A percentile compares a stretch with the other conserved stretches of the same genome.
phyloP scores from a whole-genome alignment of 2,329 filamentous ascomycete genomes.

The Diaporthe sp. region DNA sequence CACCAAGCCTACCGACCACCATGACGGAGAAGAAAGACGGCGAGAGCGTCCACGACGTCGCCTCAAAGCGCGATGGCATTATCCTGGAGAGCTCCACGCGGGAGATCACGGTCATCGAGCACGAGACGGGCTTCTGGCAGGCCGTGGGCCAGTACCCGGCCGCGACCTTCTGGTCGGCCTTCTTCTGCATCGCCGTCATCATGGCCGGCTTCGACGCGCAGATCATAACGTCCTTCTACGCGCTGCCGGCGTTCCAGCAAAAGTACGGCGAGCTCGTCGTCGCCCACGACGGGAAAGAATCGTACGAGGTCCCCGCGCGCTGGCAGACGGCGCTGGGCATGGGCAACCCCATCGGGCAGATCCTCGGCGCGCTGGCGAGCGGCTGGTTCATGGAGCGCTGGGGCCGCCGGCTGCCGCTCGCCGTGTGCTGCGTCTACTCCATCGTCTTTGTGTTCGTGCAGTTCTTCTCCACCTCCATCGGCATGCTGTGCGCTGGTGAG shows the following conservation, averaged over 20 bases:
- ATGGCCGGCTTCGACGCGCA: slow-evolving; percentile 51
- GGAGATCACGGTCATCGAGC: slow-evolving; percentile 26
- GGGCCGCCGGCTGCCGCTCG: slow-evolving; percentile 53
- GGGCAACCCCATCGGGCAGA: slow-evolving; percentile 51
- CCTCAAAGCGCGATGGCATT: background rate
- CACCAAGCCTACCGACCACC: background rate
- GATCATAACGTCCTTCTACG: slow-evolving; percentile 53
- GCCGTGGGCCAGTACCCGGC: slow-evolving; percentile 15
- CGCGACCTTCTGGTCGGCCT: slow-evolving; percentile 42
- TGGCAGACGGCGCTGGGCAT: slow-evolving; percentile 55
- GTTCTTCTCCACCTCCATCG: slow-evolving; percentile 52
- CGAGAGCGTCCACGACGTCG: background rate
- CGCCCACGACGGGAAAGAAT: slow-evolving; percentile 46
- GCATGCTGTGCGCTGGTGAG: slow-evolving; percentile 50
- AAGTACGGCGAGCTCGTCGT: slow-evolving; percentile 51
- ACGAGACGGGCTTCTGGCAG: slow-evolving; percentile 28
- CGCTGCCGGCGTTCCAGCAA: slow-evolving; percentile 47
- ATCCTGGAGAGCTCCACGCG: slow-evolving; percentile 1
- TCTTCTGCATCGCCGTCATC: slow-evolving; percentile 42
- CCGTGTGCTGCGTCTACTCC: slow-evolving; percentile 47
- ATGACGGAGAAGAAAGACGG: background rate
- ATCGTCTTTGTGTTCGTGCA: slow-evolving; percentile 55
- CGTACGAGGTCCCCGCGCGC: slow-evolving; percentile 51
- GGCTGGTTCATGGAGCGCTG: slow-evolving; percentile 55
- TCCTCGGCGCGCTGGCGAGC: slow-evolving; percentile 57